Base-by-base conservation (phyloP, 179 eudicot genomes). In the Silene coronaria region DNA sequence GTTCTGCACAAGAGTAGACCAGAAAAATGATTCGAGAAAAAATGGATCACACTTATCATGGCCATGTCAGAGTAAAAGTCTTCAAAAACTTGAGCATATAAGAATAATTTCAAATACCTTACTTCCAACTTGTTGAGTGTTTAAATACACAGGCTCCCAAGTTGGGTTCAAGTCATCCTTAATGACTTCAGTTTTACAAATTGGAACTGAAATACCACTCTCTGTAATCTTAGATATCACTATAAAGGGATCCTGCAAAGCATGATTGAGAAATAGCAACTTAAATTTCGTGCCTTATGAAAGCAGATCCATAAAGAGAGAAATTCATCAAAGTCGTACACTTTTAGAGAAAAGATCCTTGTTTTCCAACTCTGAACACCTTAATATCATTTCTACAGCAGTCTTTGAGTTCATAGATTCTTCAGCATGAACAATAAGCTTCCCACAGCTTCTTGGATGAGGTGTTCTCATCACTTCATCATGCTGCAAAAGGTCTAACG, bases 311-410 rank as follows among this genome's bases (percentile, higher is more conserved):
- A 77, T 69, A 61, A 51, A 17, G 72, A 59, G 55, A 26, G 65
- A 26, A 72, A 57, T 27, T 24, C 58, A 53, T 46, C 64, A 81
- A 28, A 42, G 45, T 60, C 93, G 64, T 96, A 96, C 99, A 83
- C 92, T 93, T 91, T 83, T 96, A 66, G 99, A 89, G 86, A 96
- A 96, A 73, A 93, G 82, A 84, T 96, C 98, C 84, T 87, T 96
- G 53, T 89, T 82, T 81, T 91, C 97, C 89, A 96, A 86, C 69
- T 93, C 97, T 75, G 91, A 84, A 87, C 99, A 96, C 87, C 89
- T 87, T 42, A 96, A 83, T 75, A 78, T 65, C 83, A 96, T 80
- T 86, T 96, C 94, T 28, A 84, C 74, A 70, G 89, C 80, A 72
- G 89, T 91, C 88, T 91, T 96, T 48, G 99, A 96, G 86, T 70